These are phyloP conservation scores for Hypericum perforatum DNA, from an alignment of 345 rosid genomes.

Conservation along the genomic window DNA sequence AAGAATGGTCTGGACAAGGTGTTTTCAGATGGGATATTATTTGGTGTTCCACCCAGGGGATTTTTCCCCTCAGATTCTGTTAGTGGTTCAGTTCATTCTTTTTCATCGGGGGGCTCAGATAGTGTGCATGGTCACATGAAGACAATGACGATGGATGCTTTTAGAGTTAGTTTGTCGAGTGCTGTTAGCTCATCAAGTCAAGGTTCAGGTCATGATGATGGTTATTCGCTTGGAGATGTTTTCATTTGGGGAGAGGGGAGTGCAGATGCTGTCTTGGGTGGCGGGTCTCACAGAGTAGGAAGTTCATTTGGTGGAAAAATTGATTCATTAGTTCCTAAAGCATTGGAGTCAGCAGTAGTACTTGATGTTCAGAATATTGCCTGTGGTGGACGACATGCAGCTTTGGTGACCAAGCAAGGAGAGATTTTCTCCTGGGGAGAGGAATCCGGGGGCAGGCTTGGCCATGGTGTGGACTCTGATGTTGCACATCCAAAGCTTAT, in stretches of 20 bases:
- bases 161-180: constrained; percentile 45
- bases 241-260: constrained; percentile 20
- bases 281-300: constrained; percentile 13
- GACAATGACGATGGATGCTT: constrained; percentile 20
- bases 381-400: constrained; percentile 37
- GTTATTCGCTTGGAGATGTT: constrained; percentile 19
- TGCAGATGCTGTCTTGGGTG: constrained; percentile 15
- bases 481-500: constrained; percentile 48
- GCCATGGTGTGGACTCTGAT: constrained; percentile 50
- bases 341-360: constrained; percentile 32
- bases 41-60: constrained; percentile 35
- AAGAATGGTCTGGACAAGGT: constrained; percentile 26
- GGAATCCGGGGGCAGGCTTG: constrained; percentile 52
- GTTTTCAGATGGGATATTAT: constrained; percentile 47
- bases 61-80: constrained; percentile 29
- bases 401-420: constrained; percentile 40
- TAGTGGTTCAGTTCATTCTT: constrained; percentile 15
- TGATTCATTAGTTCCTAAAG: constrained; percentile 20
- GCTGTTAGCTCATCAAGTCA: constrained; percentile 28
- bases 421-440: constrained; percentile 47
- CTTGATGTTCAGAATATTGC: constrained; percentile 36
- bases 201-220: constrained; percentile 20
- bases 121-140: constrained; percentile 17
- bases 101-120: constrained; percentile 29
- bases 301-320: constrained; percentile 4